These are phyloP conservation scores for Mercurialis annua DNA, from an alignment of 345 rosid genomes.

Conservation along the genomic window DNA sequence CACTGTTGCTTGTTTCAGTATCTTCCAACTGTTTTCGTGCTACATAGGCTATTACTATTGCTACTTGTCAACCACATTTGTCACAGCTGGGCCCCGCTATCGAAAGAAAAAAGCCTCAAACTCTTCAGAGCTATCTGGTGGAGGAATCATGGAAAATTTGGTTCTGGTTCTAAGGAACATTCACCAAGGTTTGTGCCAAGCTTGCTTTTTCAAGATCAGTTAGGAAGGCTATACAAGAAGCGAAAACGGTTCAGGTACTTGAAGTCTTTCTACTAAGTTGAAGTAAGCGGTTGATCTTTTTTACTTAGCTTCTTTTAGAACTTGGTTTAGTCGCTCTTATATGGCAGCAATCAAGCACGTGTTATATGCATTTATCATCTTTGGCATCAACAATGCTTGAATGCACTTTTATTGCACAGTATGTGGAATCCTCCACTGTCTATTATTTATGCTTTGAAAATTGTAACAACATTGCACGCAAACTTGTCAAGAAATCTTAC, in stretches of 20 bases:
- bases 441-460: no score
- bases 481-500: no score
- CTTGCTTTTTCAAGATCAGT: constrained; percentile 65
- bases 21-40: no score
- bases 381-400: no score
- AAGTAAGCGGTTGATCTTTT: background rate
- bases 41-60: no score
- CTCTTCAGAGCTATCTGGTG: constrained; percentile 49
- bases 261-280: background rate
- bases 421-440: no score
- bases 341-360: background rate
- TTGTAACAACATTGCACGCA: no score
- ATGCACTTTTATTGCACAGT: no score
- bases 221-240: constrained; percentile 73
- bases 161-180: constrained; percentile 38
- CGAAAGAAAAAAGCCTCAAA: constrained; percentile 45
- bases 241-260: constrained; percentile 80
- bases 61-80: constrained; percentile 20
- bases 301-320: background rate
- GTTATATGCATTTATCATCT: no score
- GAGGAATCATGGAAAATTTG: constrained; percentile 38
- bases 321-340: background rate
- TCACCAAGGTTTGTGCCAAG: constrained; percentile 74
- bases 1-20: no score
- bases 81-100: constrained; percentile 65